Percentiles rank a stretch among this genome's conserved stretches.
These are phyloP conservation scores for Candida germanica DNA, from an alignment of 805 yeast genomes.

Conservation along the genomic window DNA sequence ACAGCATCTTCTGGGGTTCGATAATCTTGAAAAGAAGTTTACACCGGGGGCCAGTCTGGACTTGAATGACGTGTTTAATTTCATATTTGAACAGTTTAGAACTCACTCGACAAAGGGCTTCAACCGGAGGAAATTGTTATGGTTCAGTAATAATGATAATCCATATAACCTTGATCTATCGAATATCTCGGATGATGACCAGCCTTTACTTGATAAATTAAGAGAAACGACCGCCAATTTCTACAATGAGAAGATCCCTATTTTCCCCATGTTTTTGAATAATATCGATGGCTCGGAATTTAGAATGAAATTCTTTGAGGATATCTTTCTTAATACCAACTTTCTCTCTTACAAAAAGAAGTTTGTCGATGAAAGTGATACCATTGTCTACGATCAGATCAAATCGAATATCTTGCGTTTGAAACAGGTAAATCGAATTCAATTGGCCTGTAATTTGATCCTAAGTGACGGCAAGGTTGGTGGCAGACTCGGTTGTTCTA, in stretches of 20 bases:
- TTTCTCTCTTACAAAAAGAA: slow-evolving; percentile 23
- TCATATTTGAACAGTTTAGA: slow-evolving; percentile 54
- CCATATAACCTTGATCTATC: slow-evolving; percentile 45
- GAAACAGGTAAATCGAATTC: slow-evolving; percentile 61
- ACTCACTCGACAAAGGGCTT: slow-evolving; percentile 38
- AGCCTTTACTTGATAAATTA: slow-evolving; percentile 45
- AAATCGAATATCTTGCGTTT: slow-evolving; percentile 49
- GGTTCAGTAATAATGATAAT: slow-evolving; percentile 72
- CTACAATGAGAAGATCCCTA: slow-evolving; percentile 48
- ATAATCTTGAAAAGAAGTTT: slow-evolving; percentile 12
- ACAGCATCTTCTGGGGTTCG: slow-evolving; percentile 13
- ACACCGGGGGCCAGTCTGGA: slow-evolving; percentile 8
- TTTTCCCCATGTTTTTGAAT: slow-evolving; percentile 64
- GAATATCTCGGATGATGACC: slow-evolving; percentile 13
- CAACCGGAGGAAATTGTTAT: slow-evolving; percentile 57
- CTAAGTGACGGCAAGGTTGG: slow-evolving; percentile 44
- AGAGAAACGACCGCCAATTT: slow-evolving; percentile 60
- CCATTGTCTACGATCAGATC: slow-evolving; percentile 38
- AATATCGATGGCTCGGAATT: slow-evolving; percentile 24
- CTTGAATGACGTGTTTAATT: slow-evolving; percentile 43
- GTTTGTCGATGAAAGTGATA: slow-evolving; percentile 4
- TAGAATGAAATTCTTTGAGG: slow-evolving; percentile 47
- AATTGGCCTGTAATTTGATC: slow-evolving; percentile 59
- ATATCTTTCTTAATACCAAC: slow-evolving; percentile 52
- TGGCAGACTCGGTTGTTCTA: slow-evolving; percentile 52